Evolutionary conservation across 2,329 filamentous ascomycete species (phyloP).

Genomic region (Boeremia lycopersici): DNA sequence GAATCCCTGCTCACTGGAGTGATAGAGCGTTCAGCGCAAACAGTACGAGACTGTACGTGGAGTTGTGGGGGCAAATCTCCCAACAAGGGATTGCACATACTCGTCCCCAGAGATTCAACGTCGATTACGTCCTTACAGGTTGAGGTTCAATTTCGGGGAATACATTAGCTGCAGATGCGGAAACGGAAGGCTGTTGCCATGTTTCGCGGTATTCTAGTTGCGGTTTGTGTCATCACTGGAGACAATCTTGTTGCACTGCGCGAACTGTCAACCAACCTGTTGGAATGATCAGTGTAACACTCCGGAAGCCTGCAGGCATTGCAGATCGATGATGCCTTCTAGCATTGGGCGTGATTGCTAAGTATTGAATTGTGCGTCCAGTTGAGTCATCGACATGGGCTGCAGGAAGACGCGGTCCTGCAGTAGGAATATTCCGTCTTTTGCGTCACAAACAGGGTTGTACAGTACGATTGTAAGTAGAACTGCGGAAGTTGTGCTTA

Average conservation of each 20-base stretch:
- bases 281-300: not conserved
- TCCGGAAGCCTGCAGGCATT: not conserved
- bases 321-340: conserved; percentile 4
- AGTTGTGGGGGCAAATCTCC: not conserved
- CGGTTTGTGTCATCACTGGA: conserved; percentile 7
- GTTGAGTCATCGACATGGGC: not conserved
- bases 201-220: conserved; percentile 21
- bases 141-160: conserved; percentile 7
- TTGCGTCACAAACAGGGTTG: not conserved
- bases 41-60: not conserved
- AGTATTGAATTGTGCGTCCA: conserved; percentile 4
- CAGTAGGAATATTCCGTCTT: not conserved
- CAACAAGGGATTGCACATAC: conserved; percentile 8
- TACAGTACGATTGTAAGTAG: not conserved
- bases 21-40: not conserved
- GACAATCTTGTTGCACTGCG: conserved; percentile 1
- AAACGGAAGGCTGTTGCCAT: conserved; percentile 2
- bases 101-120: conserved; percentile 9
- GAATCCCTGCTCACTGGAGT: too few relatives aligned
- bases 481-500: not conserved
- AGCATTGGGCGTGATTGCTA: not conserved
- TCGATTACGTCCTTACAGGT: not conserved
- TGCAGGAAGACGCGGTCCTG: not conserved
- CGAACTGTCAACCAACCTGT: conserved; percentile 8
- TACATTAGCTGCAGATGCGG: conserved; percentile 13